These are phyloP conservation scores for Solanum gracilifrons DNA, from an alignment of 257 asterid species.

Conservation along the genomic window DNA sequence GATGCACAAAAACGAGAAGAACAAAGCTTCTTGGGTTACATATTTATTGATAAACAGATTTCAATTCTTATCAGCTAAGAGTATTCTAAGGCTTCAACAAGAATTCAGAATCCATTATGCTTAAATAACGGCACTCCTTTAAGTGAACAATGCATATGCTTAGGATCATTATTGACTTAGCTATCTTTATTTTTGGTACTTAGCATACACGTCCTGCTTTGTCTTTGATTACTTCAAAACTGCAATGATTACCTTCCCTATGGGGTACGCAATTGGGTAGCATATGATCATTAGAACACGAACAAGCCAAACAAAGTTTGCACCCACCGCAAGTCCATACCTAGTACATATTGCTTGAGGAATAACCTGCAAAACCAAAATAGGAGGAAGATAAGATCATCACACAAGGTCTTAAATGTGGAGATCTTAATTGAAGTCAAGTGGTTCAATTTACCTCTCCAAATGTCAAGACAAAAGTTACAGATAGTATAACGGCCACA, in stretches of 20 bases:
- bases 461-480: slow-evolving; percentile 82
- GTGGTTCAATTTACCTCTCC: slow-evolving; percentile 61
- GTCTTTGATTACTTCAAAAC: background rate
- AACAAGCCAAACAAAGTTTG: slow-evolving; percentile 82
- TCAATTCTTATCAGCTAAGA: background rate
- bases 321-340: slow-evolving; percentile 97
- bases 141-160: background rate
- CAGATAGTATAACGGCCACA: slow-evolving; percentile 89
- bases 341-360: slow-evolving; percentile 99
- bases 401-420: background rate
- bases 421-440: background rate
- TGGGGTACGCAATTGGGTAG: slow-evolving; percentile 83
- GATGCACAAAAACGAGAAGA: background rate
- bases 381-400: background rate
- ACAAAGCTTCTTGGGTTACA: background rate
- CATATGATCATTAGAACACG: slow-evolving; percentile 65
- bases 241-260: slow-evolving; percentile 66
- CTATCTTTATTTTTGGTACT: background rate
- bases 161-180: background rate
- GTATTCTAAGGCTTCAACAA: background rate
- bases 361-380: slow-evolving; percentile 51
- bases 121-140: background rate
- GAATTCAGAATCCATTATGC: background rate
- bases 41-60: background rate
- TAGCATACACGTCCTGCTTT: background rate